A percentile compares a stretch with the other conserved stretches of the same genome.
Evolutionary conservation across 2,329 filamentous ascomycete species (phyloP).

Genomic region (Zymoseptoria tritici): DNA sequence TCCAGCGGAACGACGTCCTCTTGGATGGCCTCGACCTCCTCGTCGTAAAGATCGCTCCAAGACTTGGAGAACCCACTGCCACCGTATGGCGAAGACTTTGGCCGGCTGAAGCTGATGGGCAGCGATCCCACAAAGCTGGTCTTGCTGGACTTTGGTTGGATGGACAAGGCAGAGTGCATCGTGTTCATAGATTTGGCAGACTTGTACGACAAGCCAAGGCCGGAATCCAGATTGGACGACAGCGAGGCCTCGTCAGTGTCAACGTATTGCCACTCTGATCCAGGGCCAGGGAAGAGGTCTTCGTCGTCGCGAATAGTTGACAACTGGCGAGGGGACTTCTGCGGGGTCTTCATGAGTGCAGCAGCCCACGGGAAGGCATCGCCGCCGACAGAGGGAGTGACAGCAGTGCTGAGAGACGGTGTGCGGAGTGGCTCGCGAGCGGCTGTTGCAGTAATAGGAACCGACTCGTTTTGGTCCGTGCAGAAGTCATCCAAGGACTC

Average conservation of each 20-base stretch:
- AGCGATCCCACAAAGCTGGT: conserved; percentile 68
- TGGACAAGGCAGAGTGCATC: conserved; percentile 34
- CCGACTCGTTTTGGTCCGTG: conserved; percentile 61
- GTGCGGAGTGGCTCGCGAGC: conserved; percentile 94
- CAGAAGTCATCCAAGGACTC: conserved; percentile 92
- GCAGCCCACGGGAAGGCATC: conserved; percentile 94
- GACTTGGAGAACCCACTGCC: conserved; percentile 73
- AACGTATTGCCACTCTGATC: conserved; percentile 63
- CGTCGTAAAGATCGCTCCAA: conserved; percentile 98
- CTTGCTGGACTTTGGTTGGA: conserved; percentile 53
- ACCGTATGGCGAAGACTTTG: conserved; percentile 50
- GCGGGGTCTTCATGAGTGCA: conserved; percentile 69
- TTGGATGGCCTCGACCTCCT: conserved; percentile 70
- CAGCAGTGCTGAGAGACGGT: conserved; percentile 73
- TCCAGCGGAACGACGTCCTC: conserved; percentile 47
- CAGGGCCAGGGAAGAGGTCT: conserved; percentile 77
- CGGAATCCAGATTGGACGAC: conserved; percentile 77
- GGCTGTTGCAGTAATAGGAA: conserved; percentile 61
- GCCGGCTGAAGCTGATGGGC: conserved; percentile 51
- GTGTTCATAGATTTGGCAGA: conserved; percentile 47
- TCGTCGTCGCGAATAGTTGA: conserved; percentile 75
- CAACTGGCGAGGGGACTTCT: conserved; percentile 68
- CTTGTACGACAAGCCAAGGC: conserved; percentile 71
- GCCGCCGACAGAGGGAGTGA: conserved; percentile 61
- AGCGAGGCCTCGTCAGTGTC: conserved; percentile 72